Conservation (phyloP, 2,329 filamentous ascomycete species). For the Hymenoscyphus linearis region DNA sequence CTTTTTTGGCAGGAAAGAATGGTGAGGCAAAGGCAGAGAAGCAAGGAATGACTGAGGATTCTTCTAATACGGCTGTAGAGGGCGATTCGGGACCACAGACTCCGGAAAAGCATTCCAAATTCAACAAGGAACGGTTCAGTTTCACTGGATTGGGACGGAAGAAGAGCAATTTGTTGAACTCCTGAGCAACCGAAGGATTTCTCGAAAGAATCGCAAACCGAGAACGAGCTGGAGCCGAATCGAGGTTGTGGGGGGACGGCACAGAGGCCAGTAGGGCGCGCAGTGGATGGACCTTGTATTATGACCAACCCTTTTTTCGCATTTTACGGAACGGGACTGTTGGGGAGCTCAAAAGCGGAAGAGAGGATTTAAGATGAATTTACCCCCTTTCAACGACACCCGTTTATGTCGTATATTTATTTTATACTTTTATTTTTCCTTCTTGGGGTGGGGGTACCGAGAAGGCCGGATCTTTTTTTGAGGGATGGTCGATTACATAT, state of each 20-base stretch:
- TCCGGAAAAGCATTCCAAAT: constrained; percentile 42
- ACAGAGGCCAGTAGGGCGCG: neutral
- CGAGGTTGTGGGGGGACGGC: neutral
- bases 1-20: constrained; percentile 54
- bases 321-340: constrained; percentile 6
- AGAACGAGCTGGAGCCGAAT: neutral
- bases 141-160: constrained; percentile 60
- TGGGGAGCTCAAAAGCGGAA: neutral
- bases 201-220: neutral
- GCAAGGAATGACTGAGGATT: constrained; percentile 9
- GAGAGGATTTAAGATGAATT: neutral
- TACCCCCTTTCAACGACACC: neutral
- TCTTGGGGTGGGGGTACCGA: too few relatives aligned
- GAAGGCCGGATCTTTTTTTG: too few relatives aligned
- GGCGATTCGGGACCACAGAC: constrained; percentile 25
- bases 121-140: constrained; percentile 58
- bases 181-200: constrained; percentile 18
- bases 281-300: constrained; percentile 8
- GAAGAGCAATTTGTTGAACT: constrained; percentile 54
- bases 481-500: too few relatives aligned
- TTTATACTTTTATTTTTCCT: too few relatives aligned
- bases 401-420: too few relatives aligned
- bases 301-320: constrained; percentile 6
- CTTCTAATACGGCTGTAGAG: constrained; percentile 23
- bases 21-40: constrained; percentile 12